These are phyloP conservation scores for Leccinum variicolor DNA, from an alignment of 768 basidiomycete genomes.

Conservation along the genomic window DNA sequence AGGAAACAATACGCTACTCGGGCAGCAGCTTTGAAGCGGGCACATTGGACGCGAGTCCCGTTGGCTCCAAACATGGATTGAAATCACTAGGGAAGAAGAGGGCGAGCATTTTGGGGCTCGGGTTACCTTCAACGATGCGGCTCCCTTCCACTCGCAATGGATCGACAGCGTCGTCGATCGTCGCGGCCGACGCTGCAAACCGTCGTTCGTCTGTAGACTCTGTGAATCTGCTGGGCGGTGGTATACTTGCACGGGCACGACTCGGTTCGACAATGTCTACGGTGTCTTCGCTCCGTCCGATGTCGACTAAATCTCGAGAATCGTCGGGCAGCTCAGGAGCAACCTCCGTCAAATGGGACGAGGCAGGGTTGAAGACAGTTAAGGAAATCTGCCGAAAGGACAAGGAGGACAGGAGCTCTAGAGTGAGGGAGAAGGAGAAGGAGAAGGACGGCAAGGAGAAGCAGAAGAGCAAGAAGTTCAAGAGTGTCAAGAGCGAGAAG, in stretches of 20 bases:
- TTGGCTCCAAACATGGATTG: slow-evolving; percentile 18
- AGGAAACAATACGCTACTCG: slow-evolving; percentile 43
- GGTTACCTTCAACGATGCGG: slow-evolving; percentile 54
- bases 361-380: slow-evolving; percentile 45
- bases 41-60: slow-evolving; percentile 40
- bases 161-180: slow-evolving; percentile 35
- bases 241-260: slow-evolving; percentile 32
- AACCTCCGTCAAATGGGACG: slow-evolving; percentile 50
- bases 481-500: slow-evolving; percentile 25
- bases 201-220: slow-evolving; percentile 33
- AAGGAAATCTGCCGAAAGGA: slow-evolving; percentile 44
- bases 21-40: slow-evolving; percentile 70
- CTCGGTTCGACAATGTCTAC: slow-evolving; percentile 40
- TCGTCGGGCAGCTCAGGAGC: slow-evolving; percentile 41
- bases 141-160: slow-evolving; percentile 36
- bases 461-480: slow-evolving; percentile 27
- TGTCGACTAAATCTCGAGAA: slow-evolving; percentile 40
- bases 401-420: slow-evolving; percentile 33
- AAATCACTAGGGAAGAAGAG: slow-evolving; percentile 54
- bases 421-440: slow-evolving; percentile 33
- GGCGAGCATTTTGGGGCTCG: slow-evolving; percentile 57
- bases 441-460: slow-evolving; percentile 32
- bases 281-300: slow-evolving; percentile 45
- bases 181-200: slow-evolving; percentile 6
- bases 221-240: slow-evolving; percentile 26